Evolutionary conservation across 441 rosid species (phyloP).

Genomic region (Brassica hybrid): DNA sequence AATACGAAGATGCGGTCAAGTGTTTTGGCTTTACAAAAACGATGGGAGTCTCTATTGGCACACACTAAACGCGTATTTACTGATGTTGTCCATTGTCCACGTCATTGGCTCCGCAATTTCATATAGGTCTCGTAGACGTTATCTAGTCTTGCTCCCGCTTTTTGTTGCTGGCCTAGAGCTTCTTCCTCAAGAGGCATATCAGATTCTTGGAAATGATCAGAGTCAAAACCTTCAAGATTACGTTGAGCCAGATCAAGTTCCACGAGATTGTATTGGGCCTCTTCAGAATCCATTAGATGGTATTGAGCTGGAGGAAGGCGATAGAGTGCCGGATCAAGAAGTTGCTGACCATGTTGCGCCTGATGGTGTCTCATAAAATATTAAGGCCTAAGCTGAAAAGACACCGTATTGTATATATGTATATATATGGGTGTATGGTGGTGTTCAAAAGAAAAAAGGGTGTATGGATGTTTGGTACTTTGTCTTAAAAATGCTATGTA

Average conservation of each 20-base stretch:
- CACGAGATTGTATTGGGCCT: background rate
- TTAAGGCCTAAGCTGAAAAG: background rate
- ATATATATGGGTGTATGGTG: too few species aligned
- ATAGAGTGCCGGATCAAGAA: slow-evolving; percentile 4
- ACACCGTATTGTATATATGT: background rate
- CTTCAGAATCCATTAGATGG: background rate
- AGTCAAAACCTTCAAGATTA: background rate
- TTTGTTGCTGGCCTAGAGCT: slow-evolving; percentile 36
- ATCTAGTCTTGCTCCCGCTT: slow-evolving; percentile 38
- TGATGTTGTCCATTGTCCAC: slow-evolving; percentile 25
- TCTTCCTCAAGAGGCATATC: slow-evolving; percentile 35
- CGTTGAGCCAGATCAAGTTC: background rate
- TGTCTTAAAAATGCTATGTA: too few species aligned
- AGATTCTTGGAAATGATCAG: slow-evolving; percentile 9
- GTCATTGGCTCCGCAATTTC: slow-evolving; percentile 25
- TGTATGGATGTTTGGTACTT: too few species aligned
- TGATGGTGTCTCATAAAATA: background rate
- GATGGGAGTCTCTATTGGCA: slow-evolving; percentile 40
- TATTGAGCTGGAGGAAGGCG: slow-evolving; percentile 1
- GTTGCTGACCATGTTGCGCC: background rate
- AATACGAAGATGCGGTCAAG: slow-evolving; percentile 25
- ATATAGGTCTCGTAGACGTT: slow-evolving; percentile 21
- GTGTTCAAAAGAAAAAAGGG: too few species aligned
- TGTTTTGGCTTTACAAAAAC: slow-evolving; percentile 28
- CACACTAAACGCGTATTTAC: slow-evolving; percentile 22